Evolutionary conservation across 768 basidiomycete species (phyloP), one percentile per base, ranked within the genome.

Genomic region (Tricholoma terreum): DNA sequence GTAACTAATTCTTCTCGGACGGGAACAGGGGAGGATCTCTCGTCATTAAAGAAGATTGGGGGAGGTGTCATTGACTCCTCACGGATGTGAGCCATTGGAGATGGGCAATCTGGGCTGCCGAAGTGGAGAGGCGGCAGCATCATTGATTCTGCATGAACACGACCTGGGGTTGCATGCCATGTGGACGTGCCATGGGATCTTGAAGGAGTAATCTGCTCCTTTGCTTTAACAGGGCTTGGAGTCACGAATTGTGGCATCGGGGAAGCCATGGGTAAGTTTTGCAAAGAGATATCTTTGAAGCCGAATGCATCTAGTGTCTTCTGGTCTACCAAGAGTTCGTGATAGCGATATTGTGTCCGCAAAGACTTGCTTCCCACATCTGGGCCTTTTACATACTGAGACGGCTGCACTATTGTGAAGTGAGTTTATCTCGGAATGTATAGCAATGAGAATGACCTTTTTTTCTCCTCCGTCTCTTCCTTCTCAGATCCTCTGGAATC

Each of bases 361-460:
- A 11, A 15, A 12, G 56, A 60, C 51, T 60, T 60, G 31, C 59
- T 60, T 27, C 11, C 49, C 19, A 60, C 45, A 50, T 60, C 59
- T 33, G 59, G 56, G 34, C 59, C 55, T 36, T 55, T 54, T 38
- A 40, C 17, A 19, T 40, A 40, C 27, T 35, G 36, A n/a, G 30
- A 51, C 38, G 31, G 56, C 17, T 35, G 50, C 31, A 4, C 56
- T 57, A 19, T 35, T 4, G 17, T n/a, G 19, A 1, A 12, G 49
- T 50, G 9, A 50, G 49, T 50, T 30, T 31, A 50, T 9, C n/a
- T 50, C 27, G n/a, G 7, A 8, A 31, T n/a, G 15, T 8, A 6
- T 50, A 9, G 49, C 19, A 30, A 50, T n/a, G 15, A 34, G 15
- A 8, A 6, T 42, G 30, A 24, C 24, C 36, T 55, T 42, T 45